These are phyloP conservation scores for Salix brachista DNA, from an alignment of 345 rosid species.

Conservation along the genomic window DNA sequence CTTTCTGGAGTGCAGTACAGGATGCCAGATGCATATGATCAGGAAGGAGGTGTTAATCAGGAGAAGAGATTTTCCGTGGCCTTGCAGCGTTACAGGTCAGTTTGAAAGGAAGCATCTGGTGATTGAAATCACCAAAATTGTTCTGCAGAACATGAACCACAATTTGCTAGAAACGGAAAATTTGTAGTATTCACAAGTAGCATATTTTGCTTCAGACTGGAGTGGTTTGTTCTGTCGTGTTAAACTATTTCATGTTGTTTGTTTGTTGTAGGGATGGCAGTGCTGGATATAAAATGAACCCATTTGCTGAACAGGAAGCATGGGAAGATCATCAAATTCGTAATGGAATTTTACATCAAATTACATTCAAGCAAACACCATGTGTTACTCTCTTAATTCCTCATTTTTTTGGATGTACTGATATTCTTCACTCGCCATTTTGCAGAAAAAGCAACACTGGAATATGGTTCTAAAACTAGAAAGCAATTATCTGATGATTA, in stretches of 20 bases:
- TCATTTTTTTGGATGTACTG: no score
- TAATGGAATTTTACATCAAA: conserved; percentile 12
- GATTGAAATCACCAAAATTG: not conserved
- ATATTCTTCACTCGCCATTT: conserved; percentile 12
- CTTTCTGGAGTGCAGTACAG: conserved; percentile 55
- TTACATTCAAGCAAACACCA: no score
- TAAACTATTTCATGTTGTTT: not conserved
- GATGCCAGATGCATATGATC: conserved; percentile 97
- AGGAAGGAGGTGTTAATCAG: conserved; percentile 73
- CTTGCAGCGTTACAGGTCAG: conserved; percentile 78
- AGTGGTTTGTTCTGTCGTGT: conserved; percentile 1
- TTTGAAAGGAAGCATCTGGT: conserved; percentile 1
- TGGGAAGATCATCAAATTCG: conserved; percentile 99
- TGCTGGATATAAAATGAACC: conserved; percentile 87
- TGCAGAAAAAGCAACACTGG: conserved; percentile 78
- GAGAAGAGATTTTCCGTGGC: conserved; percentile 95
- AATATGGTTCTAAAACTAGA: conserved; percentile 80
- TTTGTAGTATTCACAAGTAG: not conserved
- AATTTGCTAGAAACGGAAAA: conserved; percentile 18
- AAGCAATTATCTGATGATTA: conserved; percentile 60
- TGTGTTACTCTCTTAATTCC: no score
- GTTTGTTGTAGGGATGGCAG: conserved; percentile 45
- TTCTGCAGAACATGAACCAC: not conserved
- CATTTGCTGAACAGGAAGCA: conserved; percentile 97
- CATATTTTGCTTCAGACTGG: not conserved